Base-by-base conservation (phyloP, 306 rosid species). In the Lithocarpus polystachyus region DNA sequence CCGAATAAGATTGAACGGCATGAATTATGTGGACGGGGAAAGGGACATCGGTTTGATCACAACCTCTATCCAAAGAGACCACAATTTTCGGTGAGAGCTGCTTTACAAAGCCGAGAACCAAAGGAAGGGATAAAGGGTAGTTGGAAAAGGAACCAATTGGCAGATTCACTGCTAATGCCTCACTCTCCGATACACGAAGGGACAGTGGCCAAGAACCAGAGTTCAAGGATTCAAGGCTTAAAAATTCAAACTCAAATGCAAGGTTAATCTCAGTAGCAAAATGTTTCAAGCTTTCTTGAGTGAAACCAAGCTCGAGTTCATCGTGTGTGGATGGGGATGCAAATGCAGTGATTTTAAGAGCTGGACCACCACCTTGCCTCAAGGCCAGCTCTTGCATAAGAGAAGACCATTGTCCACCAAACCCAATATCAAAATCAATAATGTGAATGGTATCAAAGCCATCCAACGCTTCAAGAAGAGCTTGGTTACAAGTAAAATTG, bases 351-450 rank as follows among this genome's bases (percentile, higher is more conserved):
- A 94, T 89, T 80, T 87, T 92, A 31, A 94, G 89, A 81, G 86
- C 78, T 52, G 91, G 87, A 17, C 89, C 74, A 71, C 89, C 85
- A 1, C 85, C 87, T 75, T 83, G 92, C 72, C 92, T 87, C 55
- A 90, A 80, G 54, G 95, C 94, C 6, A 92, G 80, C 82, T 94
- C 99, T 68, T 91, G 95, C 92, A 94, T 92, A 67, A 94, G 86
- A 56, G 99, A 94, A 75, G 99, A 89, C 98, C 94, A 92, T 77
- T 94, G 99, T 12, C 91, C 99, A 29, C 99, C 99, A 68, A 92
- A 89, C 8, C 97, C 97, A 54, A 94, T 89, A 79, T 92, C 99
- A 55, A 94, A 92, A 79, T 94, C 99, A 14, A 94, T 72, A 7
- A 94, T 64, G 72, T 92, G 97, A 59, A 94, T 76, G 3, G 84